phyloP scores from a whole-genome alignment of 176 grass and related monocot species.

The Oryza rufipogon region DNA sequence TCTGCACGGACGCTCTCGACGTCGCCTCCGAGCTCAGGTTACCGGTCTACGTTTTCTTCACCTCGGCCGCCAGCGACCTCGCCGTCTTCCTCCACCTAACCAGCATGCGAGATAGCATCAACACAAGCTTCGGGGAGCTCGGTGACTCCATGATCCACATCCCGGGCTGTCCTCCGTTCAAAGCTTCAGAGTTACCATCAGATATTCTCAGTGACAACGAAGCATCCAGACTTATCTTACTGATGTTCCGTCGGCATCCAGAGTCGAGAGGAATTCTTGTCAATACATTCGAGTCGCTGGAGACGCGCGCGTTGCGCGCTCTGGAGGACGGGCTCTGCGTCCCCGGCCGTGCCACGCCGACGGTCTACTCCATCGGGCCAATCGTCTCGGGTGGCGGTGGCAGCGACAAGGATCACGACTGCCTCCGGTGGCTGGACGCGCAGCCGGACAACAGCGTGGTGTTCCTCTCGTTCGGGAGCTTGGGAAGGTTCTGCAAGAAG shows the following conservation, averaged over 20 bases:
- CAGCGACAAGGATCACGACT: slow-evolving; percentile 31
- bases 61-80: slow-evolving; percentile 36
- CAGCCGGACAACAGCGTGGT: slow-evolving; percentile 57
- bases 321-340: slow-evolving; percentile 48
- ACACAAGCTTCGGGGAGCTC: neutral
- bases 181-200: neutral
- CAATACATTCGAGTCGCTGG: slow-evolving; percentile 60
- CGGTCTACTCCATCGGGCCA: slow-evolving; percentile 59
- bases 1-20: slow-evolving; percentile 35
- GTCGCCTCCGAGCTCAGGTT: slow-evolving; percentile 46
- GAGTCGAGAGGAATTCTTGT: slow-evolving; percentile 47
- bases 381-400: slow-evolving; percentile 34
- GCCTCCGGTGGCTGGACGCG: slow-evolving; percentile 61
- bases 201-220: neutral
- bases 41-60: slow-evolving; percentile 46
- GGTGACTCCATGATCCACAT: slow-evolving; percentile 3
- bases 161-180: slow-evolving; percentile 38
- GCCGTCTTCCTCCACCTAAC: slow-evolving; percentile 45
- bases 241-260: neutral
- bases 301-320: slow-evolving; percentile 43
- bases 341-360: slow-evolving; percentile 45
- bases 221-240: neutral
- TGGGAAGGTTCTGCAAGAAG: slow-evolving; percentile 45
- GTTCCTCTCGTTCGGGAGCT: slow-evolving; percentile 71
- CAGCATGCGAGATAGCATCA: neutral